These are phyloP conservation scores for Tolypocladium guangdongense DNA, from an alignment of 2,329 filamentous ascomycete genomes.

Conservation along the genomic window DNA sequence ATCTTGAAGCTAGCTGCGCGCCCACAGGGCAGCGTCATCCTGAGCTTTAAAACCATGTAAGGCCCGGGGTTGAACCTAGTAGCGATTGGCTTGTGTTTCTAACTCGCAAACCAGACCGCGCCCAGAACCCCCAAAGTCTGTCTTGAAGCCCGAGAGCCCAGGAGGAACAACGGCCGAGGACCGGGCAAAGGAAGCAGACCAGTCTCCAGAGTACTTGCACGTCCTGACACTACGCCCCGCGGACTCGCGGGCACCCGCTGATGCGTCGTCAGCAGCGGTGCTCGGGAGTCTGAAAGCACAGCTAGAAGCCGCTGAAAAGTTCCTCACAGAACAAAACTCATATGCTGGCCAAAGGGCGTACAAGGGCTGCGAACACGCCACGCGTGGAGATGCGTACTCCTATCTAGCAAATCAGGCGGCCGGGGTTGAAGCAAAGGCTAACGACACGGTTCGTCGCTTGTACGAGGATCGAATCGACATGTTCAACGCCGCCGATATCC, in stretches of 20 bases:
- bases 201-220: constrained; percentile 5
- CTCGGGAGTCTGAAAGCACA: constrained; percentile 10
- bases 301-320: constrained; percentile 15
- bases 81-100: neutral
- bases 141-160: neutral
- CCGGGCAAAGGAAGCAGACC: neutral
- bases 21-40: constrained; percentile 9
- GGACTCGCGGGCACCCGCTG: neutral
- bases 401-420: constrained; percentile 12
- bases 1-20: constrained; percentile 16
- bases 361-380: constrained; percentile 11
- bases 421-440: constrained; percentile 11
- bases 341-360: constrained; percentile 18
- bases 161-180: neutral
- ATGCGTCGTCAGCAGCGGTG: neutral
- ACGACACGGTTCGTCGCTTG: constrained; percentile 11
- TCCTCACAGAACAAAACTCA: constrained; percentile 13
- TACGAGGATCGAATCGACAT: constrained; percentile 26
- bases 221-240: constrained; percentile 10
- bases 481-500: constrained; percentile 26
- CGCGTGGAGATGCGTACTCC: constrained; percentile 12
- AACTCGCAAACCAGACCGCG: neutral
- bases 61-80: neutral
- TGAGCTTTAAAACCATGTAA: constrained; percentile 14
- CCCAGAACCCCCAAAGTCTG: neutral